These are phyloP conservation scores for Zopfochytrium polystomum DNA, from an alignment of 371 early-diverging fungal species.

Conservation along the genomic window DNA sequence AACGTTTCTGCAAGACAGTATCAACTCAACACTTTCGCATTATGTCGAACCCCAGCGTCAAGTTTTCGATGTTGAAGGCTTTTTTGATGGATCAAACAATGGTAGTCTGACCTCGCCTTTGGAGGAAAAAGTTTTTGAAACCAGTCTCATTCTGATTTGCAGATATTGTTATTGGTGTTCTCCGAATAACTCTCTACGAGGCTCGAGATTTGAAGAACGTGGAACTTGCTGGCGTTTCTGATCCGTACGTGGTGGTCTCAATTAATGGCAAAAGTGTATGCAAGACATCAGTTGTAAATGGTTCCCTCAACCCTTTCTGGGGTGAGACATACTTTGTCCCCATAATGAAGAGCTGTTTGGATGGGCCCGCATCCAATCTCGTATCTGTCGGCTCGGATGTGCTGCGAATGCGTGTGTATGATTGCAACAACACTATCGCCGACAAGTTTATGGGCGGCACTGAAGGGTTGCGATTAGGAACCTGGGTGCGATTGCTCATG, in stretches of 20 bases:
- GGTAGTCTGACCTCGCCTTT: too few relatives aligned
- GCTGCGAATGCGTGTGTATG: conserved; percentile 62
- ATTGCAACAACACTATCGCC: conserved; percentile 61
- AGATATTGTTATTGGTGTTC: conserved; percentile 79
- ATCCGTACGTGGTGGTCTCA: conserved; percentile 75
- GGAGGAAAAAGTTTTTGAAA: too few relatives aligned
- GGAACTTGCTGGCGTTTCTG: conserved; percentile 74
- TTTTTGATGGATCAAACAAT: too few relatives aligned
- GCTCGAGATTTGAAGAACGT: conserved; percentile 72
- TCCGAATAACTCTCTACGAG: conserved; percentile 74
- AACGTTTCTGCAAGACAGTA: neutral
- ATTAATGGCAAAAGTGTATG: conserved; percentile 71
- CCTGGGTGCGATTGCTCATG: conserved; percentile 40
- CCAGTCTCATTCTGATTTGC: too few relatives aligned
- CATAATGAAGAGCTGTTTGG: conserved; percentile 33
- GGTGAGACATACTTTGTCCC: conserved; percentile 39
- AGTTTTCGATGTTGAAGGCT: too few relatives aligned
- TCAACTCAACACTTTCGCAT: too few relatives aligned
- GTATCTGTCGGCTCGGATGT: conserved; percentile 7
- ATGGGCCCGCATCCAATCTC: conserved; percentile 28
- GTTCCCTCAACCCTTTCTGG: conserved; percentile 49
- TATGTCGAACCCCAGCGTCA: too few relatives aligned
- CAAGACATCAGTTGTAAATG: conserved; percentile 46
- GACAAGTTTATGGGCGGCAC: conserved; percentile 68
- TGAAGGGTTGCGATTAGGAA: conserved; percentile 16